Base-by-base conservation (phyloP, 768 basidiomycete species). In the Trametes punicea region DNA sequence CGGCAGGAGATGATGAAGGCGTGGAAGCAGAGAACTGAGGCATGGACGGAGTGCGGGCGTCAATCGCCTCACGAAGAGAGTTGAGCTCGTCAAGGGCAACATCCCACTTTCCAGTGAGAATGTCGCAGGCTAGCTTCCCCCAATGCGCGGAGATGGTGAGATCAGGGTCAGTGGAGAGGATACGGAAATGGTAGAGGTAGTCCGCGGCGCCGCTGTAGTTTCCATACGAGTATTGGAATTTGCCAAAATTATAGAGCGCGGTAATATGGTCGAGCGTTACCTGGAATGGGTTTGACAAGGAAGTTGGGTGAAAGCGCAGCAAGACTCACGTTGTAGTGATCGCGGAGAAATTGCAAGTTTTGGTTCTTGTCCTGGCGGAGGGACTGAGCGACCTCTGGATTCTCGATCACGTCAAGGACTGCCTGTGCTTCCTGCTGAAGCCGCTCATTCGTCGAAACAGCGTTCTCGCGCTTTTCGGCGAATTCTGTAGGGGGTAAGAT, bases 151-250 rank as follows among this genome's bases (percentile, higher is more conserved):
- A 98, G 33, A 92, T 88, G 74, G 91, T 94, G 68, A 96, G 88
- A 48, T 95, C 90, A 55, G 81, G 79, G 70, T 96, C 92, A 54
- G 94, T 97, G 45, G 95, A 96, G 58, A 99, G 86, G 21, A 98
- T 88, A 53, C 95, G 92, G 81, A 98, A 99, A 70, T 98, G 96
- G 78, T 98, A 98, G 53, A 99, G 80, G 75, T 97, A 98, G 73
- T 98, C 93, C 45, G 95, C 94, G 15, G 97, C 94, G 46, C 91
- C 91, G 65, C 86, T 88, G 77, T 99, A 99, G 72, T 93, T 93
- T 40, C 97, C 97, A 70, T 92, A 92, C n/a, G 96, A 91, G 74
- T 93, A 99, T 75, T 97, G 95, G 77, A 95, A 98, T 69, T 98
- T 90, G 51, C 97, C 97, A 74, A 96, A 98, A 75, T 94, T 93